A percentile compares a stretch with the other conserved stretches of the same genome.
phyloP scores from a whole-genome alignment of 441 rosid species.

The Adansonia rubrostipa region DNA sequence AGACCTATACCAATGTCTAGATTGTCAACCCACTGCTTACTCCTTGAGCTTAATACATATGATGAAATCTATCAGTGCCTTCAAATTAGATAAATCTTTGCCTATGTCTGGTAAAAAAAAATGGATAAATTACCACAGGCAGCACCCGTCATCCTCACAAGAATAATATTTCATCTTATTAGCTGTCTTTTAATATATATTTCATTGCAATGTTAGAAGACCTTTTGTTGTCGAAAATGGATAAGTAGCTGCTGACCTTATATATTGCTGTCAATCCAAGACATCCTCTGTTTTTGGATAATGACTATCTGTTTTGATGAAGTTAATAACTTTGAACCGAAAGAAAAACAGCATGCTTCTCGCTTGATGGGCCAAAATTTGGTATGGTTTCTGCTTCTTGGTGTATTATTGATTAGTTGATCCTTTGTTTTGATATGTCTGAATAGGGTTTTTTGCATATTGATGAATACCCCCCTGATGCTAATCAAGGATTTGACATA shows the following conservation, averaged over 20 bases:
- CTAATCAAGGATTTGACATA: conserved; percentile 97
- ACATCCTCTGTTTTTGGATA: conserved; percentile 18
- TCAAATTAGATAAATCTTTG: background rate
- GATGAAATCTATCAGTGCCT: background rate
- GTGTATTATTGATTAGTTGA: conserved; percentile 26
- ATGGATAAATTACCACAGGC: background rate
- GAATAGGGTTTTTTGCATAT: conserved; percentile 88
- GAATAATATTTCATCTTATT: conserved; percentile 13
- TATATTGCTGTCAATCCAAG: background rate
- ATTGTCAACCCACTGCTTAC: background rate
- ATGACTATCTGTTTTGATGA: background rate
- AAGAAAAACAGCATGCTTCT: conserved; percentile 1
- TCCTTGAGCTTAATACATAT: conserved; percentile 6
- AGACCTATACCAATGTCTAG: background rate
- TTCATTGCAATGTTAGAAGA: conserved; percentile 7
- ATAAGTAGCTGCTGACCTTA: background rate
- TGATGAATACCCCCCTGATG: conserved; percentile 98
- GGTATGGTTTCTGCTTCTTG: conserved; percentile 22
- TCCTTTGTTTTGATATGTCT: conserved; percentile 27
- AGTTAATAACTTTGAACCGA: background rate
- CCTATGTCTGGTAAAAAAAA: background rate
- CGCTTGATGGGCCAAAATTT: background rate
- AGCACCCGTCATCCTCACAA: background rate
- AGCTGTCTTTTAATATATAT: background rate
- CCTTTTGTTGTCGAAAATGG: conserved; percentile 1